Conservation (phyloP, 495 filamentous ascomycete genomes). For the Pyrenopolyporus hunteri region DNA sequence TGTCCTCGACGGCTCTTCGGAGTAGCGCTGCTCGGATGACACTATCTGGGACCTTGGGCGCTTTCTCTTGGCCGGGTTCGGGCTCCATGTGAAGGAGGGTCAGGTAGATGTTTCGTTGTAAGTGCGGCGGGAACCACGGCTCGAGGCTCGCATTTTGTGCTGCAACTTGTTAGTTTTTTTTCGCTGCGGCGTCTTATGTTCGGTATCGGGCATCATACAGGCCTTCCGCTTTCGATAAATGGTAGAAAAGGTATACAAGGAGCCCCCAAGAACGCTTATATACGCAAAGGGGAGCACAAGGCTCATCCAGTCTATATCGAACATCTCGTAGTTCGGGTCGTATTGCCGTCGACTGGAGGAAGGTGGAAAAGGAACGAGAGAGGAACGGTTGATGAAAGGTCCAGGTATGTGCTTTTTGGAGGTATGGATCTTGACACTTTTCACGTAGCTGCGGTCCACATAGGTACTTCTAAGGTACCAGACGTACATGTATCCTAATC, state of each 20-base stretch:
- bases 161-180: constrained; percentile 47
- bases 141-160: constrained; percentile 79
- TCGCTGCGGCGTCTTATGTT: not conserved
- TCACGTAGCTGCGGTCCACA: constrained; percentile 32
- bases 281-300: constrained; percentile 86
- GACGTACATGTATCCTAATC: constrained; percentile 10
- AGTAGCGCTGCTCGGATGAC: constrained; percentile 90
- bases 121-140: constrained; percentile 90
- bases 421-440: constrained; percentile 47
- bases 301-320: constrained; percentile 76
- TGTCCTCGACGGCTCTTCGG: constrained; percentile 87
- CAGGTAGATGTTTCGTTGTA: constrained; percentile 92
- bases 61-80: constrained; percentile 68
- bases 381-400: constrained; percentile 17
- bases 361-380: constrained; percentile 9
- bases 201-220: constrained; percentile 57
- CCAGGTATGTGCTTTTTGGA: constrained; percentile 31
- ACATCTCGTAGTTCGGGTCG: constrained; percentile 47
- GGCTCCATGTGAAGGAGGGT: constrained; percentile 87
- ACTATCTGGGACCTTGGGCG: constrained; percentile 77
- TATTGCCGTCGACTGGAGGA: constrained; percentile 7
- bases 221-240: constrained; percentile 94
- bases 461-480: not conserved
- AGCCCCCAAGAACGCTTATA: constrained; percentile 82
- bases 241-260: constrained; percentile 86